Evolutionary conservation across 1,284 basidiomycete species (phyloP).

Genomic region (Ceratobasidium papillatum): DNA sequence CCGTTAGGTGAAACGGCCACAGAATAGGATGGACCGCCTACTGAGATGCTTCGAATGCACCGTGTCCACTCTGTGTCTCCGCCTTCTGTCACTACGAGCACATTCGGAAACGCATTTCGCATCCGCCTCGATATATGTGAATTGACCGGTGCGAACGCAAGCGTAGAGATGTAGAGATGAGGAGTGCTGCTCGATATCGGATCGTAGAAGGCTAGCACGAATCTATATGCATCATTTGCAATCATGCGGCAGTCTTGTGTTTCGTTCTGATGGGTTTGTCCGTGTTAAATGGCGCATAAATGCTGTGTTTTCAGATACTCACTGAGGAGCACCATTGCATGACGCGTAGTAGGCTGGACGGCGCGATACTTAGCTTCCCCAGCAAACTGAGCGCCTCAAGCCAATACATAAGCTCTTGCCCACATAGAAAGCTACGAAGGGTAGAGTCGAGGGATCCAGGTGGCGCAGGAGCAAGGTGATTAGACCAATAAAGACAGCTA

Average conservation of each 20-base stretch:
- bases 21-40: background rate
- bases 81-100: background rate
- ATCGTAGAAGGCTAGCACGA: slow-evolving; percentile 5
- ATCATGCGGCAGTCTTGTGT: background rate
- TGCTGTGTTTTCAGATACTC: background rate
- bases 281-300: background rate
- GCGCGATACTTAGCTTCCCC: background rate
- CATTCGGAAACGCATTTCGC: background rate
- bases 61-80: background rate
- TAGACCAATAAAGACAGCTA: background rate
- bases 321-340: background rate
- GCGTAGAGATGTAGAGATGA: slow-evolving; percentile 10
- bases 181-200: too few species aligned
- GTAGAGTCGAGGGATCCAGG: background rate
- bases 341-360: background rate
- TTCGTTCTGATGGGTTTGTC: background rate
- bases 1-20: background rate
- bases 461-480: background rate
- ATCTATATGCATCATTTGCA: background rate
- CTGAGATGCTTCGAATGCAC: background rate
- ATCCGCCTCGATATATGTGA: background rate
- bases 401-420: background rate
- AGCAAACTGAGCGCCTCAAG: background rate
- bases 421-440: background rate
- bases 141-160: background rate